These are phyloP conservation scores for Sugiyamaella neomexicana DNA, from an alignment of 1,139 yeast genomes.

Conservation along the genomic window DNA sequence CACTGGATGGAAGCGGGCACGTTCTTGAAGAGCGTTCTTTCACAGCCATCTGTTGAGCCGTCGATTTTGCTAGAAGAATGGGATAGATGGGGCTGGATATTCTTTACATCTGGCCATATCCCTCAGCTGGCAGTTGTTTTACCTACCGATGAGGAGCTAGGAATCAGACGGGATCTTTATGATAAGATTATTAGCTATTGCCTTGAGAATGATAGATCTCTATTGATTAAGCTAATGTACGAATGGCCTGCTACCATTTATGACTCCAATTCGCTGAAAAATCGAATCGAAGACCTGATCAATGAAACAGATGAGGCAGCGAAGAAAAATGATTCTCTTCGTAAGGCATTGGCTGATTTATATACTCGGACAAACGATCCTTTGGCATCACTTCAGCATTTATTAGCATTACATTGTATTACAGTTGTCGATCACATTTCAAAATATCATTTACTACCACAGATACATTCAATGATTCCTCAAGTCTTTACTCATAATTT, in stretches of 20 bases:
- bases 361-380: constrained; percentile 62
- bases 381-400: constrained; percentile 60
- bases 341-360: constrained; percentile 56
- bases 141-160: constrained; percentile 49
- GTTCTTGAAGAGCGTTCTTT: constrained; percentile 50
- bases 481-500: constrained; percentile 53
- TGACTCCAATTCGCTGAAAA: constrained; percentile 49
- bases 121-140: constrained; percentile 52
- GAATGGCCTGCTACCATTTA: constrained; percentile 64
- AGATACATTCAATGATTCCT: constrained; percentile 52
- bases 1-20: constrained; percentile 60
- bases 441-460: constrained; percentile 58
- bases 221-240: constrained; percentile 46
- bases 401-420: constrained; percentile 56
- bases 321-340: constrained; percentile 33
- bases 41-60: constrained; percentile 32
- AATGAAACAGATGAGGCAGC: constrained; percentile 30
- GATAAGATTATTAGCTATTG: constrained; percentile 54
- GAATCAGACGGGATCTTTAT: constrained; percentile 48
- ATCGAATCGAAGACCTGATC: constrained; percentile 49
- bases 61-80: constrained; percentile 48
- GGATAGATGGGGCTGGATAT: constrained; percentile 63
- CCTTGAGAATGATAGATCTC: constrained; percentile 43
- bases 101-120: constrained; percentile 52
- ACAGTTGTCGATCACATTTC: constrained; percentile 59